Evolutionary conservation across 2,329 filamentous ascomycete species (phyloP).

Genomic region (Colletotrichum echinochloae): DNA sequence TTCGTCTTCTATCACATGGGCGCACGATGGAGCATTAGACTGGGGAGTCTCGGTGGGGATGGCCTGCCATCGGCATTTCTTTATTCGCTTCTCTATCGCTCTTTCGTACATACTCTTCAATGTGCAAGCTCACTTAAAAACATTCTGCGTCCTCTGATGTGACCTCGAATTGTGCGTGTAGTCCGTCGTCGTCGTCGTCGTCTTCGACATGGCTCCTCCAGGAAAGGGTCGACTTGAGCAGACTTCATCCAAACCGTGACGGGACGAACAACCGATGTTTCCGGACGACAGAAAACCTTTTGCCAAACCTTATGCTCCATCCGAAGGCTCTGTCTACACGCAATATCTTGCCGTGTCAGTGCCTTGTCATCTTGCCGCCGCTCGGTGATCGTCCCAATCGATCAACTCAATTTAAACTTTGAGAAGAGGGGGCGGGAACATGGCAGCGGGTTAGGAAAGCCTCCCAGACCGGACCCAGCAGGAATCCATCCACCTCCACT

Average conservation of each 20-base stretch:
- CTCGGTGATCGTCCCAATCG: background rate
- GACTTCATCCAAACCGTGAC: background rate
- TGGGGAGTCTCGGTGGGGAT: slow-evolving; percentile 33
- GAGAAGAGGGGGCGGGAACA: background rate
- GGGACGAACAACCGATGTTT: slow-evolving; percentile 3
- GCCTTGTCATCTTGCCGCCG: background rate
- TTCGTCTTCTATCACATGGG: slow-evolving; percentile 17
- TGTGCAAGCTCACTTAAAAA: slow-evolving; percentile 5
- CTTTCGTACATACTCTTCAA: slow-evolving; percentile 39
- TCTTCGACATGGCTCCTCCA: background rate
- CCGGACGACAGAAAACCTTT: slow-evolving; percentile 1
- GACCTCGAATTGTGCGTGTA: background rate
- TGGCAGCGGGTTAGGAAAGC: background rate
- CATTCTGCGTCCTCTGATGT: background rate
- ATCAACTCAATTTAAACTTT: slow-evolving; percentile 10
- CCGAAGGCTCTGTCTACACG: background rate
- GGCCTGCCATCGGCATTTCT: slow-evolving; percentile 17
- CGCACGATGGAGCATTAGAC: slow-evolving; percentile 37
- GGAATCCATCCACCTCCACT: background rate
- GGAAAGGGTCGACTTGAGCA: background rate
- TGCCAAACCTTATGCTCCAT: background rate
- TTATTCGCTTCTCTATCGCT: slow-evolving; percentile 35
- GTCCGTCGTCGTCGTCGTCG: background rate
- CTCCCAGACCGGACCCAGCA: background rate
- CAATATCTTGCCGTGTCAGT: background rate